A percentile compares a stretch with the other conserved stretches of the same genome.
Conservation (phyloP, 1,139 yeast genomes). For the Hemisphaericaspora xylanilytica region DNA sequence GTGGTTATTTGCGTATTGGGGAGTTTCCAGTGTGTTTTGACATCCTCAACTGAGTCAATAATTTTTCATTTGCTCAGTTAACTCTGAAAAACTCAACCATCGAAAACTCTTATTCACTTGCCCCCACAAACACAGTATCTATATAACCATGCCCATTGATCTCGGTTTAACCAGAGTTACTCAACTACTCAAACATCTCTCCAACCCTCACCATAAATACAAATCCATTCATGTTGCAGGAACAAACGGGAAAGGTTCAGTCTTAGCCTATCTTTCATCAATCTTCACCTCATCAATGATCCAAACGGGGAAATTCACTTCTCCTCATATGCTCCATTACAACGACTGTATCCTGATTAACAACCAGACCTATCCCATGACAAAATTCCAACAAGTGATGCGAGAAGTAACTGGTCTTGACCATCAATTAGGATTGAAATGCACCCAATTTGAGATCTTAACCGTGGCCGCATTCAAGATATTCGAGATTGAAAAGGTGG, state of each 20-base stretch:
- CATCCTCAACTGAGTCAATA: too few relatives aligned
- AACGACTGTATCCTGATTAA: slow-evolving; percentile 75
- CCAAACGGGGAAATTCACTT: slow-evolving; percentile 74
- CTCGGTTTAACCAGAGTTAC: slow-evolving; percentile 66
- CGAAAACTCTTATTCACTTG: not conserved
- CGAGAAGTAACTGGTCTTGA: slow-evolving; percentile 36
- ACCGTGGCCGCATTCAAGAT: slow-evolving; percentile 82
- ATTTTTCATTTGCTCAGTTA: too few relatives aligned
- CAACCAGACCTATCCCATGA: slow-evolving; percentile 50
- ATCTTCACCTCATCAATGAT: slow-evolving; percentile 50
- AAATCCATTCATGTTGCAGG: slow-evolving; percentile 85
- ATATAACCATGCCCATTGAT: slow-evolving; percentile 36
- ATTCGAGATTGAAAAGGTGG: slow-evolving; percentile 57
- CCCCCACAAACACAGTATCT: too few relatives aligned
- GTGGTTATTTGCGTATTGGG: not conserved
- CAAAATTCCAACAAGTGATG: slow-evolving; percentile 47
- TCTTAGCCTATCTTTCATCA: slow-evolving; percentile 73
- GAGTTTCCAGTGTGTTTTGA: slow-evolving; percentile 1
- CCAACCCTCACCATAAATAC: slow-evolving; percentile 67
- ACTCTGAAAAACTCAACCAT: too few relatives aligned
- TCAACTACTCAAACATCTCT: slow-evolving; percentile 54
- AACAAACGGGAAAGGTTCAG: slow-evolving; percentile 93
- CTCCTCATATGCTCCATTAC: slow-evolving; percentile 75
- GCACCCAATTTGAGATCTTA: slow-evolving; percentile 83
- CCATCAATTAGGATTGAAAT: slow-evolving; percentile 43